Conservation (phyloP, 495 filamentous ascomycete genomes). For the Pyronema domesticum region DNA sequence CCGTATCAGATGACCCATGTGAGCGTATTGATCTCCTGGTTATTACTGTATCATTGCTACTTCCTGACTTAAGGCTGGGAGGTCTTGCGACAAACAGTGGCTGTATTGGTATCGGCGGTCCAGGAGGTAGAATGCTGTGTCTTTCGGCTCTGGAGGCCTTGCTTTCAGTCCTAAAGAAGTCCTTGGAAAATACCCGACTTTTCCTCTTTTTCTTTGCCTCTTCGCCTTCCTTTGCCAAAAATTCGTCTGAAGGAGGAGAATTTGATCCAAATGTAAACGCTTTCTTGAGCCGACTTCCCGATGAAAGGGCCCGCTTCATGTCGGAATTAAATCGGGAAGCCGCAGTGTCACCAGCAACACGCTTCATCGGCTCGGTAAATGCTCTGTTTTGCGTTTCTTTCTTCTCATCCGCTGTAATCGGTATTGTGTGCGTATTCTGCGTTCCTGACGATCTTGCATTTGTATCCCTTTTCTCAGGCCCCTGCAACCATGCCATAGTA, state of each 20-base stretch:
- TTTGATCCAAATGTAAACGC: neutral
- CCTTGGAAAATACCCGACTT: constrained; percentile 1
- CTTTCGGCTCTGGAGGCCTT: neutral
- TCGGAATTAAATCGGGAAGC: neutral
- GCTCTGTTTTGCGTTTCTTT: neutral
- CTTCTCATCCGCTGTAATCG: neutral
- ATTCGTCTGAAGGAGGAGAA: neutral
- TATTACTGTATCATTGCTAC: neutral
- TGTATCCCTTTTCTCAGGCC: neutral
- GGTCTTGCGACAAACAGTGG: neutral
- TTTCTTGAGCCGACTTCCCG: neutral
- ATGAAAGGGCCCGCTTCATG: neutral
- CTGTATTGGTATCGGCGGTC: neutral
- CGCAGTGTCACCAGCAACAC: neutral
- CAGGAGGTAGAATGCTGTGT: neutral
- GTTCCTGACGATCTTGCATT: neutral
- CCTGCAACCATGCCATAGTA: constrained; percentile 1
- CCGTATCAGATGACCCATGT: neutral
- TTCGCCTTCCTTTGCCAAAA: neutral
- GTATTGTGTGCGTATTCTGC: neutral
- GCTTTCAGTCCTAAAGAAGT: neutral
- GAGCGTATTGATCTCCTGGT: neutral
- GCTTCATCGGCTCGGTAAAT: neutral
- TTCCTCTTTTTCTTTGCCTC: neutral
- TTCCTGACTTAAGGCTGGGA: neutral